Evolutionary conservation across 2,329 filamentous ascomycete species (phyloP).

Genomic region (Aspergillus ustus): DNA sequence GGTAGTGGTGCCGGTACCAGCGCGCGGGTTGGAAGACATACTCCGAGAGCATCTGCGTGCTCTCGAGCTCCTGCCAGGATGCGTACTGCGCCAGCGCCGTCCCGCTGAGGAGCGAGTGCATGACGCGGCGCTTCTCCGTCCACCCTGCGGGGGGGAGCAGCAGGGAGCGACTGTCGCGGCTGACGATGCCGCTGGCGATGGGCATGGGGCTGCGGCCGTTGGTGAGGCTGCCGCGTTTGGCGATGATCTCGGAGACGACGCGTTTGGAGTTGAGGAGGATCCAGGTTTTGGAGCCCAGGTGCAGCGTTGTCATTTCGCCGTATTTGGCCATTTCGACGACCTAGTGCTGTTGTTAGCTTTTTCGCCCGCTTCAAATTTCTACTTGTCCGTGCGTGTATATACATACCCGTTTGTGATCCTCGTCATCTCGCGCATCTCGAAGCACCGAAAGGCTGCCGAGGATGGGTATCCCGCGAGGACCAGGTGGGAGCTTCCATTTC

Average conservation of each 20-base stretch:
- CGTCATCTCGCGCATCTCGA: neutral
- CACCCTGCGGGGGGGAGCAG: slow-evolving; percentile 40
- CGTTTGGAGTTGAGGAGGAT: slow-evolving; percentile 49
- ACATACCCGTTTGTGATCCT: neutral
- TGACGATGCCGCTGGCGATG: slow-evolving; percentile 44
- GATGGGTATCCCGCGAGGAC: neutral
- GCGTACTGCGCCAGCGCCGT: slow-evolving; percentile 39
- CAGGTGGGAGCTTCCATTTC: slow-evolving; percentile 27
- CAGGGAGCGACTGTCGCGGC: slow-evolving; percentile 37
- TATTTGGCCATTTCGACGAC: slow-evolving; percentile 22
- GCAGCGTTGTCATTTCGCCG: slow-evolving; percentile 40
- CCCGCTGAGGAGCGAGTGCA: slow-evolving; percentile 46
- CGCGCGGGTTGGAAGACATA: slow-evolving; percentile 38
- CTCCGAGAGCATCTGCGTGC: slow-evolving; percentile 40
- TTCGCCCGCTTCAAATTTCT: too few relatives aligned
- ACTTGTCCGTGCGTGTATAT: too few relatives aligned
- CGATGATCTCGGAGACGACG: slow-evolving; percentile 46
- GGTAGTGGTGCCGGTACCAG: slow-evolving; percentile 49
- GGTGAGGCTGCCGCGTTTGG: slow-evolving; percentile 40
- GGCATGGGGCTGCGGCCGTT: slow-evolving; percentile 41
- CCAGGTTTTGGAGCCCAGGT: slow-evolving; percentile 46
- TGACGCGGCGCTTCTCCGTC: slow-evolving; percentile 44
- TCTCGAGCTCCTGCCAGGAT: slow-evolving; percentile 43
- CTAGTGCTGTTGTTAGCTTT: neutral
- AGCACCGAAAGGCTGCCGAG: neutral